phyloP scores from a whole-genome alignment of 2,329 filamentous ascomycete species.

The Venturia aucupariae region DNA sequence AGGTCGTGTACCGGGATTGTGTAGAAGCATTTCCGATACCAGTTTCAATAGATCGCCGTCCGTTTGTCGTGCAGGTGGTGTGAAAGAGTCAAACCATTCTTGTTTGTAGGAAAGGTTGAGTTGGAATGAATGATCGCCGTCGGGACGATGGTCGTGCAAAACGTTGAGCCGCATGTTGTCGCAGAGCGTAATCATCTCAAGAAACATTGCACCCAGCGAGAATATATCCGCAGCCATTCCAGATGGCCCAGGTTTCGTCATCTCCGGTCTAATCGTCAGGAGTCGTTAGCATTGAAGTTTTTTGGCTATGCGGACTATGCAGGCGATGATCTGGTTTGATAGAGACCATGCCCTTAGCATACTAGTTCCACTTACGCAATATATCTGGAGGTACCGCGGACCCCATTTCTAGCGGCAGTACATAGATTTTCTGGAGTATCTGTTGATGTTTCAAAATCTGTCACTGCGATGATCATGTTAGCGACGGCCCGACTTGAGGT shows the following conservation, averaged over 20 bases:
- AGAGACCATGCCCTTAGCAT: conserved; percentile 1
- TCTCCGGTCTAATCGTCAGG: not conserved
- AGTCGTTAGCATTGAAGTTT: not conserved
- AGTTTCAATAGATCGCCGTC: not conserved
- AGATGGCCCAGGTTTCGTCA: not conserved
- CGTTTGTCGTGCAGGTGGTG: not conserved
- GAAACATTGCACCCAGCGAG: conserved; percentile 1
- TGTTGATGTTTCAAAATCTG: not conserved
- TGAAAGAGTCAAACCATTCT: not conserved
- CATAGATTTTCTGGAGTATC: not conserved
- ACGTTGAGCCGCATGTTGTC: conserved; percentile 1
- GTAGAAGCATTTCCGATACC: not conserved
- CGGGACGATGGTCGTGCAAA: not conserved
- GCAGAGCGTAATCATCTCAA: conserved; percentile 1
- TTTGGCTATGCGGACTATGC: not conserved
- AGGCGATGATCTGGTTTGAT: not conserved
- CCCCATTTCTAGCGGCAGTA: not conserved
- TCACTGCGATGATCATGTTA: not conserved
- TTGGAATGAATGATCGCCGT: not conserved
- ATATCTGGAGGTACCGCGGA: not conserved
- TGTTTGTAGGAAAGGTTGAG: not conserved
- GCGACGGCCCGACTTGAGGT: not conserved
- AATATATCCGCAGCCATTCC: conserved; percentile 7
- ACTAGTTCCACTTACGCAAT: not conserved
- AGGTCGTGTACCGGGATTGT: not conserved